Percentiles rank a stretch among this genome's conserved stretches.
Evolutionary conservation across 345 rosid genomes (phyloP).

Genomic region (Brassica cretica): DNA sequence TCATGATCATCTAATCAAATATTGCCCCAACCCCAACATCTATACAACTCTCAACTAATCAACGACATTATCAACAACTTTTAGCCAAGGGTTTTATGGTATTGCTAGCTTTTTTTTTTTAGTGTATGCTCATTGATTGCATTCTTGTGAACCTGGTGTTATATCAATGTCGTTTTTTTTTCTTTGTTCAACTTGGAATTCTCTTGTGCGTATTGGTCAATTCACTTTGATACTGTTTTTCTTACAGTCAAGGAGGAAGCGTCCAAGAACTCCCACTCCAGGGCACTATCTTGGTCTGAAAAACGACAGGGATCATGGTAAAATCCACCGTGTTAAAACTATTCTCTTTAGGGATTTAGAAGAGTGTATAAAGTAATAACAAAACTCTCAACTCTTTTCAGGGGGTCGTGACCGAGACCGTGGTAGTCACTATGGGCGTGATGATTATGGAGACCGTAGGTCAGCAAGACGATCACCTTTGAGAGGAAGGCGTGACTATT

Average conservation of each 20-base stretch:
- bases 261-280: conserved; percentile 1
- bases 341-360: background rate
- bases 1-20: conserved; percentile 66
- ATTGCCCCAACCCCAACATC: background rate
- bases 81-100: conserved; percentile 46
- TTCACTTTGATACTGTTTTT: background rate
- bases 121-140: background rate
- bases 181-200: background rate
- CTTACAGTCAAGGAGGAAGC: background rate
- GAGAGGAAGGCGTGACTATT: background rate
- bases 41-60: conserved; percentile 63
- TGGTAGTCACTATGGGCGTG: conserved; percentile 18
- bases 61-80: conserved; percentile 82
- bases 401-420: conserved; percentile 5
- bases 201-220: background rate
- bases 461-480: background rate
- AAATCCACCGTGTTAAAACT: background rate
- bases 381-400: background rate
- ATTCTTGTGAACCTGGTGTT: background rate
- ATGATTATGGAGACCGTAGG: background rate
- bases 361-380: background rate
- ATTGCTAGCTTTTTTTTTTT: background rate
- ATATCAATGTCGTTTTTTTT: too few species aligned
- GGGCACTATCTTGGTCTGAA: conserved; percentile 65
- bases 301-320: conserved; percentile 67